Evolutionary conservation across 176 grass and related monocot genomes (phyloP).

Genomic region (Otatea glauca): DNA sequence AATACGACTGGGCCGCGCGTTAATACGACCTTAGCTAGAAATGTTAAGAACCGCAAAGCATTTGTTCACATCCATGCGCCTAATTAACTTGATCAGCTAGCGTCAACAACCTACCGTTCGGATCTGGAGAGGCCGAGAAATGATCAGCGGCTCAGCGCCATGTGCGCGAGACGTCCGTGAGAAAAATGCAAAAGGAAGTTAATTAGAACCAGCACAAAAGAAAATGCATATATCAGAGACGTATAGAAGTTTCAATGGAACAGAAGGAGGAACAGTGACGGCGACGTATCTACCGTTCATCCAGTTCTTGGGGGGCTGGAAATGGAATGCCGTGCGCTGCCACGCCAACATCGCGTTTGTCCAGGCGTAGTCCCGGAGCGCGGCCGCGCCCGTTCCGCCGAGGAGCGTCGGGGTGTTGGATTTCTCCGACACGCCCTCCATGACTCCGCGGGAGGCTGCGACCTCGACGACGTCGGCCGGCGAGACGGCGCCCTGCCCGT

Average conservation of each 20-base stretch:
- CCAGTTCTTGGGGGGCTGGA: constrained; percentile 86
- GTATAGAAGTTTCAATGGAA: constrained; percentile 24
- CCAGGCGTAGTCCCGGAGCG: constrained; percentile 51
- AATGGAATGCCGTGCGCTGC: constrained; percentile 89
- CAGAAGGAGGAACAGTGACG: background rate
- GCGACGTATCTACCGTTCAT: constrained; percentile 77
- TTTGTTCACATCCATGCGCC: constrained; percentile 24
- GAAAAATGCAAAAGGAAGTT: constrained; percentile 32
- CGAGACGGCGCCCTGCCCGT: background rate
- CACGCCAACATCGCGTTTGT: constrained; percentile 83
- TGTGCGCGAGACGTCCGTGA: constrained; percentile 46
- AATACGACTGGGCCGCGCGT: background rate
- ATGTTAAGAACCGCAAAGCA: constrained; percentile 24
- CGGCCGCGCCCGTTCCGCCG: background rate
- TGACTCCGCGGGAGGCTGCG: constrained; percentile 45
- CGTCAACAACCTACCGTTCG: constrained; percentile 65
- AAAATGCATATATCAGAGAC: background rate
- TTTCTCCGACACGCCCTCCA: constrained; percentile 83
- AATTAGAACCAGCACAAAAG: background rate
- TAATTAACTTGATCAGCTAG: background rate
- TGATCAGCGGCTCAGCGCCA: background rate
- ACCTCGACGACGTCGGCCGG: background rate
- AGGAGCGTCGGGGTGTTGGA: constrained; percentile 43
- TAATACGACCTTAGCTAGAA: background rate
- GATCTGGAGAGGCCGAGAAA: constrained; percentile 67